A percentile compares a stretch with the other conserved stretches of the same genome.
phyloP scores from a whole-genome alignment of 179 eudicot species.

The Drosera spatulata region DNA sequence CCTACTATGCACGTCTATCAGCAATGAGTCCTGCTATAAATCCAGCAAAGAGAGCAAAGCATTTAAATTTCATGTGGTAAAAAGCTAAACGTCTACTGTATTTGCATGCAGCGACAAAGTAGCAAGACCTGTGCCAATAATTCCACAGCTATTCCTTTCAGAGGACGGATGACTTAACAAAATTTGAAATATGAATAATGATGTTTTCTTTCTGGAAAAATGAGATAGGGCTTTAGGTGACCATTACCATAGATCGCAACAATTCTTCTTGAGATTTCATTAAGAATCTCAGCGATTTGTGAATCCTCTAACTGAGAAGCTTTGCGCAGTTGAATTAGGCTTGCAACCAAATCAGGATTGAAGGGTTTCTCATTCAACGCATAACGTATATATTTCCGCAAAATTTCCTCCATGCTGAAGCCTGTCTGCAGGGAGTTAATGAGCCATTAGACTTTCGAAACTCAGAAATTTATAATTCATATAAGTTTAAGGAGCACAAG shows the following conservation, averaged over 20 bases:
- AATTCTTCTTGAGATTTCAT: conserved; percentile 72
- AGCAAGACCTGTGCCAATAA: too few relatives aligned
- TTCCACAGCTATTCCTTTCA: too few relatives aligned
- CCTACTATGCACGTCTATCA: too few relatives aligned
- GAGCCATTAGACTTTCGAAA: conserved; percentile 7
- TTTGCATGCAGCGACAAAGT: too few relatives aligned
- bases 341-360: conserved; percentile 50
- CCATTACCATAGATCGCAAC: conserved; percentile 72
- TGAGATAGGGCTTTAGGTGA: neutral
- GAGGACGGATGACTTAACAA: too few relatives aligned
- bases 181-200: too few relatives aligned
- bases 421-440: conserved; percentile 49
- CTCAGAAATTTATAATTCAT: neutral
- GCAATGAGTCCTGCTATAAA: too few relatives aligned
- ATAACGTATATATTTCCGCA: conserved; percentile 83
- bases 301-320: conserved; percentile 53
- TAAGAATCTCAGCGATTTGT: conserved; percentile 57
- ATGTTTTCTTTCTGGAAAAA: too few relatives aligned
- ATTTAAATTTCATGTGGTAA: too few relatives aligned
- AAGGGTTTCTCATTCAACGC: conserved; percentile 86
- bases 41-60: too few relatives aligned
- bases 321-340: conserved; percentile 72
- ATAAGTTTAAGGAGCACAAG: neutral
- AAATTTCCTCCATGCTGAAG: conserved; percentile 59
- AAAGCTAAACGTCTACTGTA: too few relatives aligned